Evolutionary conservation across 208 protist genomes (phyloP).

Genomic region (Wallacemonas collosoma): DNA sequence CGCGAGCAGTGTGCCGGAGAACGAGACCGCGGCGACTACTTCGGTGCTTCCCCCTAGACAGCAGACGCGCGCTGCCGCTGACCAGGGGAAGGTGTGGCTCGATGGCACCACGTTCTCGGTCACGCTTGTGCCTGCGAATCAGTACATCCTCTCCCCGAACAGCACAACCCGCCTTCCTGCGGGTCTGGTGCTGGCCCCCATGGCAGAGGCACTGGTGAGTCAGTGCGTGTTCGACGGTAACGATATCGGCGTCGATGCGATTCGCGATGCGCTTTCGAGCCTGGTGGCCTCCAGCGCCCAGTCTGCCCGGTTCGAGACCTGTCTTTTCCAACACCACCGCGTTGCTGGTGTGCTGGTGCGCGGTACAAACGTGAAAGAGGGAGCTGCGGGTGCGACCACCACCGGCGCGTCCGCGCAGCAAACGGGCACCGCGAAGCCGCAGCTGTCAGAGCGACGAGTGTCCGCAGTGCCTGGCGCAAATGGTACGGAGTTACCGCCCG

Average conservation of each 20-base stretch:
- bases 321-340: slow-evolving; percentile 31
- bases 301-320: slow-evolving; percentile 26
- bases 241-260: slow-evolving; percentile 73
- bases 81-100: slow-evolving; percentile 39
- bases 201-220: slow-evolving; percentile 39
- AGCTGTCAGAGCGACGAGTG: neutral
- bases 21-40: neutral
- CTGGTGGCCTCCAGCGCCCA: slow-evolving; percentile 1
- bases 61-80: slow-evolving; percentile 4
- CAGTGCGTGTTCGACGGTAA: slow-evolving; percentile 69
- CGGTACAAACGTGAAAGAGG: slow-evolving; percentile 1
- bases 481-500: slow-evolving; percentile 10
- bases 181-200: slow-evolving; percentile 55
- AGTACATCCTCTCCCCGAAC: slow-evolving; percentile 30
- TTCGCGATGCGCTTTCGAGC: slow-evolving; percentile 31
- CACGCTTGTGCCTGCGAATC: slow-evolving; percentile 45
- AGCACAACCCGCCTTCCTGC: slow-evolving; percentile 31
- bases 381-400: neutral
- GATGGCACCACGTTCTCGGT: slow-evolving; percentile 31
- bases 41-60: neutral
- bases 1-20: neutral
- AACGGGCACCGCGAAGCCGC: neutral
- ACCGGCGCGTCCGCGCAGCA: neutral
- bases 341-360: slow-evolving; percentile 68
- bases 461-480: neutral